These are phyloP conservation scores for Ceratorhiza oryzae-sativae DNA, from an alignment of 1,284 basidiomycete species.

Conservation along the genomic window DNA sequence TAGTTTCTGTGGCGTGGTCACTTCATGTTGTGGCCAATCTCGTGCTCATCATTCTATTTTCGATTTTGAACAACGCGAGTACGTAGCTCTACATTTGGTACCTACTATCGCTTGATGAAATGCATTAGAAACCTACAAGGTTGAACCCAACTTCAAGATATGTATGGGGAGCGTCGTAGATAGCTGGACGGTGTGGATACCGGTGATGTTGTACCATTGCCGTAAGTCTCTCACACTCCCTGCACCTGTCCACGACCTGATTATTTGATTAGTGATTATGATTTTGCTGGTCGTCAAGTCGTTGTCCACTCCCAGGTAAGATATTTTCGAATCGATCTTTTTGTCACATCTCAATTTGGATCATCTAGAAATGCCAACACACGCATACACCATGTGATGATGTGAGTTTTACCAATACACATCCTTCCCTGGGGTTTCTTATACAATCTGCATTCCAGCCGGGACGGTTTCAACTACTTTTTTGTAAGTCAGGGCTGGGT, in stretches of 20 bases:
- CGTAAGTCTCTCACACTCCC: background rate
- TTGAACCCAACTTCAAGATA: slow-evolving; percentile 7
- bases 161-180: slow-evolving; percentile 29
- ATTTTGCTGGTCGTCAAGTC: slow-evolving; percentile 27
- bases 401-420: slow-evolving; percentile 9
- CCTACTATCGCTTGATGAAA: background rate
- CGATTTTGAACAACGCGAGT: slow-evolving; percentile 21
- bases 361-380: slow-evolving; percentile 1
- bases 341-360: background rate
- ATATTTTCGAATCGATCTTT: background rate
- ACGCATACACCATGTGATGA: slow-evolving; percentile 24
- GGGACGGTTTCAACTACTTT: slow-evolving; percentile 39
- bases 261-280: slow-evolving; percentile 29
- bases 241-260: background rate
- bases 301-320: slow-evolving; percentile 34
- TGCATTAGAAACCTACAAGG: slow-evolving; percentile 5
- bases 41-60: slow-evolving; percentile 17
- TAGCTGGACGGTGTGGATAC: slow-evolving; percentile 40
- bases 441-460: background rate
- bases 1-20: slow-evolving; percentile 29
- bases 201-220: slow-evolving; percentile 37
- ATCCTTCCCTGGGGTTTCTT: background rate
- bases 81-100: background rate
- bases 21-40: slow-evolving; percentile 31
- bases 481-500: slow-evolving; percentile 8